phyloP scores from a whole-genome alignment of 306 rosid genomes.

The Vicia sativa region DNA sequence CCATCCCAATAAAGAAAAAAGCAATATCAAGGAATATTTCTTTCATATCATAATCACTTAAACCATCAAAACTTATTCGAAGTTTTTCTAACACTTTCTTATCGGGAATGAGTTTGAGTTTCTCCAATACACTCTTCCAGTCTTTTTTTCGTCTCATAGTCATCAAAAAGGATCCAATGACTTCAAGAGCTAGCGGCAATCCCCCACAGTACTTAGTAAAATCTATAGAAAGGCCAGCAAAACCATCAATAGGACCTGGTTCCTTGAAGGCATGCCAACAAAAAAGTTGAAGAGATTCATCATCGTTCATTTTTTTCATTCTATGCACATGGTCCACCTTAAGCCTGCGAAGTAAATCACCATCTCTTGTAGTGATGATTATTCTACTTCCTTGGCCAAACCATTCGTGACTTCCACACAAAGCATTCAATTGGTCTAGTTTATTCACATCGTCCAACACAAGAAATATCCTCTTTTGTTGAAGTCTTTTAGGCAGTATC shows the following conservation, averaged over 20 bases:
- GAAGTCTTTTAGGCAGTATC: neutral
- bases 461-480: neutral
- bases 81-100: no score
- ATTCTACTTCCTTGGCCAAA: conserved; percentile 20
- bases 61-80: no score
- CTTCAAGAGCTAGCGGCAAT: conserved; percentile 2
- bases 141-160: neutral
- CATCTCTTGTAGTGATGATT: conserved; percentile 7
- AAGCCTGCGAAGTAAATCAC: neutral
- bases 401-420: neutral
- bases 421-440: neutral
- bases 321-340: neutral
- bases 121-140: conserved; percentile 3
- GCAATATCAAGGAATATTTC: no score
- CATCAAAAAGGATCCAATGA: neutral
- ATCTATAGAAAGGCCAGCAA: neutral
- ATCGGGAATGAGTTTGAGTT: no score
- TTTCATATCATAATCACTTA: no score
- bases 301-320: neutral
- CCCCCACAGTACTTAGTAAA: neutral
- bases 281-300: conserved; percentile 4
- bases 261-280: conserved; percentile 16
- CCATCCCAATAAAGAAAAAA: no score
- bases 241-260: neutral
- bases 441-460: neutral